These are phyloP conservation scores for Bipolaris zeicola DNA, from an alignment of 2,329 filamentous ascomycete species.

Conservation along the genomic window DNA sequence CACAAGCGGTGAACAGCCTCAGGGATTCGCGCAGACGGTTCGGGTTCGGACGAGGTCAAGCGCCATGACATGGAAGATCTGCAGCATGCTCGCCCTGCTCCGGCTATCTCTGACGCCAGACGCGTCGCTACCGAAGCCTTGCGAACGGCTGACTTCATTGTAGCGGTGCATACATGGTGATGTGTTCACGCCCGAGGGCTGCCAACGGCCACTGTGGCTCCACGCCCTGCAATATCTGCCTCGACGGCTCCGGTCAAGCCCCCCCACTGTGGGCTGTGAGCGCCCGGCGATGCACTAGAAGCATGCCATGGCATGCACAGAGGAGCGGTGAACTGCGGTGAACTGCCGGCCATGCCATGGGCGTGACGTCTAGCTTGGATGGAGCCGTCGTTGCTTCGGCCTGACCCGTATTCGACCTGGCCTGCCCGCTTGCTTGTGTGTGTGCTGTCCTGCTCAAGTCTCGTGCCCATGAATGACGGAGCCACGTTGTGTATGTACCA, in stretches of 20 bases:
- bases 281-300: slow-evolving; percentile 20
- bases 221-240: slow-evolving; percentile 17
- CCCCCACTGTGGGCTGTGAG: slow-evolving; percentile 22
- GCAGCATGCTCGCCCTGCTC: slow-evolving; percentile 45
- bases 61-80: slow-evolving; percentile 51
- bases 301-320: slow-evolving; percentile 24
- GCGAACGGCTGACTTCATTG: slow-evolving; percentile 46
- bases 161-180: slow-evolving; percentile 44
- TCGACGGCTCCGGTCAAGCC: slow-evolving; percentile 22
- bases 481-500: slow-evolving; percentile 34
- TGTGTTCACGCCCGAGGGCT: slow-evolving; percentile 42
- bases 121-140: slow-evolving; percentile 44
- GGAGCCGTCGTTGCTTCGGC: slow-evolving; percentile 36
- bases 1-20: slow-evolving; percentile 46
- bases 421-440: slow-evolving; percentile 7
- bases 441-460: slow-evolving; percentile 35
- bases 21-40: slow-evolving; percentile 43
- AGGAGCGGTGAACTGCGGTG: slow-evolving; percentile 43
- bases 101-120: slow-evolving; percentile 43
- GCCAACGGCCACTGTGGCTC: slow-evolving; percentile 20
- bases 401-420: slow-evolving; percentile 33
- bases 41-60: slow-evolving; percentile 41
- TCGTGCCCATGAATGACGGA: slow-evolving; percentile 15
- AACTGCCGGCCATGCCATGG: slow-evolving; percentile 38
- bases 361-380: slow-evolving; percentile 32